Evolutionary conservation across 345 rosid species (phyloP).

Genomic region (Citrus reticulata): DNA sequence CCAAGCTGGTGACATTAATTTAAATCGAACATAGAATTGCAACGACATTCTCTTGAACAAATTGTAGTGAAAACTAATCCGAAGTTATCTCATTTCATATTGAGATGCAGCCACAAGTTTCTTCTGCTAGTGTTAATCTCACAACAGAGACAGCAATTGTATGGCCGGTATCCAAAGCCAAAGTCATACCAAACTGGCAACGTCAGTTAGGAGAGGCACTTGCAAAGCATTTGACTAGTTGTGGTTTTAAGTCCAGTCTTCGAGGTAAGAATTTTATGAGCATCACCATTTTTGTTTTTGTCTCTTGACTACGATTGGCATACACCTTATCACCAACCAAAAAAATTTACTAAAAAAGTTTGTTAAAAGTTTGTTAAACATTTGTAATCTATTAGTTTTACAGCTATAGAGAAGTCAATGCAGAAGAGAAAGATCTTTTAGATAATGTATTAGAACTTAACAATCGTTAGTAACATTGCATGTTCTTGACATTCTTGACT

Average conservation of each 20-base stretch:
- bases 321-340: neutral
- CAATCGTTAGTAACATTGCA: neutral
- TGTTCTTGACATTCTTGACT: neutral
- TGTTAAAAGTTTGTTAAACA: neutral
- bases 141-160: conserved; percentile 90
- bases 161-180: conserved; percentile 88
- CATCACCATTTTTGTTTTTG: neutral
- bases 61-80: neutral
- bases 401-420: neutral
- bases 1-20: neutral
- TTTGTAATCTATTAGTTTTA: too few relatives aligned
- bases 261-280: conserved; percentile 51
- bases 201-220: conserved; percentile 78
- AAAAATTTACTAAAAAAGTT: neutral
- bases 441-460: neutral
- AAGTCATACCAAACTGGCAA: conserved; percentile 69
- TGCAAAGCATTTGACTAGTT: conserved; percentile 77
- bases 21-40: neutral
- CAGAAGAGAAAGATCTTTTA: neutral
- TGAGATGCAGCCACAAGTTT: conserved; percentile 80
- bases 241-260: conserved; percentile 80
- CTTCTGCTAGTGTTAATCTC: conserved; percentile 83
- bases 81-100: neutral
- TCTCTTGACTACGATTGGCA: neutral
- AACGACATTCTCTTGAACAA: neutral